Conservation (phyloP, 441 rosid genomes). For the Geranium incanum region DNA sequence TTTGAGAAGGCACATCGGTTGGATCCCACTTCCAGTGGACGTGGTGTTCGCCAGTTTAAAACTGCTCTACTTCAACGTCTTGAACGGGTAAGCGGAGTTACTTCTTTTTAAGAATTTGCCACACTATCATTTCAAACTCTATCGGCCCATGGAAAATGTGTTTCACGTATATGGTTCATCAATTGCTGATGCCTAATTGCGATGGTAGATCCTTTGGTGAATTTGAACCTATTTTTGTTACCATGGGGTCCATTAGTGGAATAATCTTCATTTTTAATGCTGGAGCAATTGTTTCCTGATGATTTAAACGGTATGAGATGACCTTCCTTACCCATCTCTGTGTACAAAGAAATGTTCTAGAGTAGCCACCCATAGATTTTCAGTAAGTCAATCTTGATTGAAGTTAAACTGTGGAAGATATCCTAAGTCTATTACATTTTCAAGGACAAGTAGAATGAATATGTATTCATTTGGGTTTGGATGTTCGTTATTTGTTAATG, state of each 20-base stretch:
- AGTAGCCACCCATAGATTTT: neutral
- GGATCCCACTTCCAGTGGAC: constrained; percentile 94
- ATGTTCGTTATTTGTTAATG: neutral
- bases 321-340: neutral
- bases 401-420: neutral
- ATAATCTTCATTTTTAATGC: neutral
- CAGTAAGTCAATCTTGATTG: neutral
- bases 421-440: neutral
- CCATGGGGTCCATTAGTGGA: neutral
- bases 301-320: neutral
- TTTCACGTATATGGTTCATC: neutral
- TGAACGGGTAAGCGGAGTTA: constrained; percentile 55
- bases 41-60: constrained; percentile 96
- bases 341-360: neutral
- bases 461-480: neutral
- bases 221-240: neutral
- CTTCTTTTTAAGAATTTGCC: neutral
- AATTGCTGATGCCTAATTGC: neutral
- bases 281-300: neutral
- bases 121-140: neutral
- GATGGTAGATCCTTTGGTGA: neutral
- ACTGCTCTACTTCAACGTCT: constrained; percentile 97
- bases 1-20: constrained; percentile 90
- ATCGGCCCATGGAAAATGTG: neutral
- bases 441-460: neutral